These are phyloP conservation scores for Aspergillus eucalypticola DNA, from an alignment of 2,329 filamentous ascomycete genomes.

Conservation along the genomic window DNA sequence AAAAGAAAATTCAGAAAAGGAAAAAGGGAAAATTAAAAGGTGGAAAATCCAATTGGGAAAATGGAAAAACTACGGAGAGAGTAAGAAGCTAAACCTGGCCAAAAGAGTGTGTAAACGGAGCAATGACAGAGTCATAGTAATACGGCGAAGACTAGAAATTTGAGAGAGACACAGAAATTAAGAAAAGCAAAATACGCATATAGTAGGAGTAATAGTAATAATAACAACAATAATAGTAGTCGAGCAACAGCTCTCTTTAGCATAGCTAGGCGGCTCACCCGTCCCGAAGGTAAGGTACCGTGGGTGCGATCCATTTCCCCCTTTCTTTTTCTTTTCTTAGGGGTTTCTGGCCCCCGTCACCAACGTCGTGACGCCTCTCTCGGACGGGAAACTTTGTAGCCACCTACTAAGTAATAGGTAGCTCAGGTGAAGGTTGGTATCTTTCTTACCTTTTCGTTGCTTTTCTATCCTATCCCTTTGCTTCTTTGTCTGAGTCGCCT, in stretches of 20 bases:
- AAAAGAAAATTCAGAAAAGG: constrained; percentile 5
- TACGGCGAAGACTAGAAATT: constrained; percentile 7
- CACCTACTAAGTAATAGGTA: neutral
- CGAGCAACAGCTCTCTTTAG: constrained; percentile 22
- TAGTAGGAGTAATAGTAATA: constrained; percentile 16
- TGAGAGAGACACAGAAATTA: constrained; percentile 14
- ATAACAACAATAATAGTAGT: constrained; percentile 8
- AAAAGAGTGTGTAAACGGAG: neutral
- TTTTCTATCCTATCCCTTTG: neutral
- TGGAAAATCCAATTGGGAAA: constrained; percentile 8
- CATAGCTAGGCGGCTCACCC: constrained; percentile 33
- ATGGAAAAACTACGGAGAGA: constrained; percentile 2
- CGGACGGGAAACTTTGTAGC: neutral
- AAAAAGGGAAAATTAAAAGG: constrained; percentile 9
- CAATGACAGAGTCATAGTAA: constrained; percentile 3
- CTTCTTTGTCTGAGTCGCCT: neutral
- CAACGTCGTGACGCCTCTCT: constrained; percentile 13
- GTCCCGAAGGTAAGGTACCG: constrained; percentile 36
- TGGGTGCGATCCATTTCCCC: constrained; percentile 24
- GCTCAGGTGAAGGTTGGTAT: neutral
- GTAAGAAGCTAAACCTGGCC: constrained; percentile 8
- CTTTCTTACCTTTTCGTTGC: neutral
- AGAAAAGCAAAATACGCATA: constrained; percentile 16
- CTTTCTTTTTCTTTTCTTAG: constrained; percentile 27
- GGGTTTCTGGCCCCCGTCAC: constrained; percentile 19